A percentile compares a stretch with the other conserved stretches of the same genome.
These are phyloP conservation scores for Metarhizium humberi DNA, from an alignment of 2,329 filamentous ascomycete species.

Conservation along the genomic window DNA sequence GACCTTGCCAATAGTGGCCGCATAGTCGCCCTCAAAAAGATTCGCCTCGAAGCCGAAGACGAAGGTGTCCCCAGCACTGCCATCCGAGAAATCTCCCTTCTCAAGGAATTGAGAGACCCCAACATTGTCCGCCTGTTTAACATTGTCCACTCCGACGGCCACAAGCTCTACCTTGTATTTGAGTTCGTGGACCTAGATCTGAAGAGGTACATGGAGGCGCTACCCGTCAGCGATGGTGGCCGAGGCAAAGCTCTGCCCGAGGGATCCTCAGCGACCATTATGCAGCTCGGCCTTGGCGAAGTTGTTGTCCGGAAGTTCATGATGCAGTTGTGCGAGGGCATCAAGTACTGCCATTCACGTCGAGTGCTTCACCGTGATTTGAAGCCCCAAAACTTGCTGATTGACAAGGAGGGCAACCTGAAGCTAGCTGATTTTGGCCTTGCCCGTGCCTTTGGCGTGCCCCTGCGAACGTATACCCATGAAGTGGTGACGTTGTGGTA, in stretches of 20 bases:
- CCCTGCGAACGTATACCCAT: slow-evolving; percentile 84
- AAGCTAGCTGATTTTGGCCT: slow-evolving; percentile 88
- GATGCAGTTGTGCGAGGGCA: slow-evolving; percentile 74
- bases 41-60: slow-evolving; percentile 88
- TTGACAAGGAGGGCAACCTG: slow-evolving; percentile 77
- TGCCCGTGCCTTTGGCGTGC: slow-evolving; percentile 83
- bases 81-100: slow-evolving; percentile 86
- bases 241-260: slow-evolving; percentile 79
- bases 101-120: slow-evolving; percentile 89
- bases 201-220: slow-evolving; percentile 93
- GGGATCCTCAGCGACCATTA: slow-evolving; percentile 54
- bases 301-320: slow-evolving; percentile 90
- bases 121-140: slow-evolving; percentile 84
- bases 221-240: slow-evolving; percentile 75
- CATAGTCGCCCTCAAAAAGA: slow-evolving; percentile 92
- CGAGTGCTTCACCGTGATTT: slow-evolving; percentile 80
- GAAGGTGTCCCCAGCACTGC: slow-evolving; percentile 88
- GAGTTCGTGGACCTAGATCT: slow-evolving; percentile 87
- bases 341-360: slow-evolving; percentile 83
- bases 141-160: slow-evolving; percentile 88
- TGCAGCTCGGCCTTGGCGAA: slow-evolving; percentile 63
- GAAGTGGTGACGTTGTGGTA: slow-evolving; percentile 96
- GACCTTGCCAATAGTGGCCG: slow-evolving; percentile 74
- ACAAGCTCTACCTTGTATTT: slow-evolving; percentile 89
- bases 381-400: slow-evolving; percentile 85